Evolutionary conservation across 2,329 filamentous ascomycete species (phyloP), one percentile per base, ranked within the genome.

Genomic region (Hirsutella thompsonii): DNA sequence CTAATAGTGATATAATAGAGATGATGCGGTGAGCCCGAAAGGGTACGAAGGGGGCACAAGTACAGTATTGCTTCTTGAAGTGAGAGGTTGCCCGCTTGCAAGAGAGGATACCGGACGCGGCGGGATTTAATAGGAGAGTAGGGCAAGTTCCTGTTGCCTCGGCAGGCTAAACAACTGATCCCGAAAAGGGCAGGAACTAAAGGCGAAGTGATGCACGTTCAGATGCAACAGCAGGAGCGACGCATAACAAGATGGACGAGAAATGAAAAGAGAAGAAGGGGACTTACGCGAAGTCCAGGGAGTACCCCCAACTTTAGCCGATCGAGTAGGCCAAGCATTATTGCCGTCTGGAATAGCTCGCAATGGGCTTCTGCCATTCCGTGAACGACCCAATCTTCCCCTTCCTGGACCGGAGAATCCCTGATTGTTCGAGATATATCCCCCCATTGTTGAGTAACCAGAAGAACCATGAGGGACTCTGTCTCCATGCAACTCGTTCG

Each of bases 341-440:
- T 69, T 76, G 29, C 72, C 66, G 53, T 83, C 76, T 18, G 72
- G 64, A 36, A 80, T 63, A 20, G 74, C 66, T 47, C 78, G 69
- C 37, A 84, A 56, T 5, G 79, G 76, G 49, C 72, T 81, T 55
- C 80, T 73, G 13, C 73, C 72, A 46, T 69, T 77, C 46, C 71
- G 66, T 37, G 67, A 64, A 44, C 87, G 75, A n/a, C 84, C 83
- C 56, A 87, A 85, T 45, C 88, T 78, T 37, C 88, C 89, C 62
- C 89, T 74, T 10, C 88, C 89, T 42, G 89, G 78, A 18, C 88
- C 89, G 38, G 88, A 89, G 33, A 94, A 81, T 11, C 86, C 84
- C 40, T 61, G 57, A 30, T 47, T 61, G 40, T 51, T 54, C 13
- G 74, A 67, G 6, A 70, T 68, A 39, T 74, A 70, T 36, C 71